A percentile compares a stretch with the other conserved stretches of the same genome.
phyloP scores from a whole-genome alignment of 495 filamentous ascomycete species.

The Apodospora peruviana region DNA sequence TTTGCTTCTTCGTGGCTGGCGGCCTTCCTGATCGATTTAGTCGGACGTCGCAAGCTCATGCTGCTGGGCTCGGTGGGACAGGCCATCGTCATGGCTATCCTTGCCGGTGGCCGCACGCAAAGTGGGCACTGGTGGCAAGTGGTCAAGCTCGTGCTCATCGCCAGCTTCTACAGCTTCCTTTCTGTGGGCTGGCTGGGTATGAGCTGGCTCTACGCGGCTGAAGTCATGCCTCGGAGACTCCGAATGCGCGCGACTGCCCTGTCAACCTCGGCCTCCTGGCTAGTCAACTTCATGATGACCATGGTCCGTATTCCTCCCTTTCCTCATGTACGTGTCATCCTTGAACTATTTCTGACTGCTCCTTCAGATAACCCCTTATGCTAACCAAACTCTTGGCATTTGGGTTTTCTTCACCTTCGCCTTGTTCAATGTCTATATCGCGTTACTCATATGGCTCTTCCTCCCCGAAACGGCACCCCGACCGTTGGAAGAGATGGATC shows the following conservation, averaged over 20 bases:
- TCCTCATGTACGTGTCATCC: background rate
- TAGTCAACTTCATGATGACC: conserved; percentile 59
- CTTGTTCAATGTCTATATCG: conserved; percentile 66
- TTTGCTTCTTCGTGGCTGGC: conserved; percentile 68
- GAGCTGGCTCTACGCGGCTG: conserved; percentile 59
- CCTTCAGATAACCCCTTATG: conserved; percentile 47
- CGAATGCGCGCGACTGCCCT: conserved; percentile 70
- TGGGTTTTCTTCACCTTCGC: conserved; percentile 77
- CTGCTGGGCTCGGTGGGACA: conserved; percentile 67
- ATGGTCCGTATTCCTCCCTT: conserved; percentile 44
- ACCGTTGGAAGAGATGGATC: conserved; percentile 70
- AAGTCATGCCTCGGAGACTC: conserved; percentile 65
- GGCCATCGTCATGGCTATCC: conserved; percentile 61
- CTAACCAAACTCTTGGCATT: conserved; percentile 62
- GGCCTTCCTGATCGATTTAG: conserved; percentile 56
- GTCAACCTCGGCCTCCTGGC: conserved; percentile 60
- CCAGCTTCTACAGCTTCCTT: conserved; percentile 44
- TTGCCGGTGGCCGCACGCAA: conserved; percentile 44
- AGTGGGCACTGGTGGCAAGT: conserved; percentile 28
- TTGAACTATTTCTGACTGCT: background rate
- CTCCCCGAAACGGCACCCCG: conserved; percentile 71
- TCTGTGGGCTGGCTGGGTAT: conserved; percentile 53
- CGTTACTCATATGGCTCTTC: conserved; percentile 68
- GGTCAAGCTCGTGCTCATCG: conserved; percentile 50
- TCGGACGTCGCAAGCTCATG: conserved; percentile 65